Evolutionary conservation across 306 rosid species (phyloP), one percentile per base, ranked within the genome.

Genomic region (Geum urbanum): DNA sequence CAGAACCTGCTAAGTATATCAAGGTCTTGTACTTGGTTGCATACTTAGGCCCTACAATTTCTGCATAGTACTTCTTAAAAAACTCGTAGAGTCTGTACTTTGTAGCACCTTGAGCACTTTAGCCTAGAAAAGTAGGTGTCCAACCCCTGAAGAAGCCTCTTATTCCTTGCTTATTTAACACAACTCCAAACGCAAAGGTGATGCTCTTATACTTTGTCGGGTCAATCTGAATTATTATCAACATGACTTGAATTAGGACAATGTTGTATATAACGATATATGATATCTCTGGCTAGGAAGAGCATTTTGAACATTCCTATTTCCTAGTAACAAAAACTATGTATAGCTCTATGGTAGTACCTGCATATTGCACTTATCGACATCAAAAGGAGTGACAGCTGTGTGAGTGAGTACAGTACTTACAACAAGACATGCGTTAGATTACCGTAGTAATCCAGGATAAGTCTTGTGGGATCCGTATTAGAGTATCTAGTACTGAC

Each of bases 291-390:
- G 2, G 32, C 32, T 27, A 27, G 32, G 32, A 27, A 27, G 32
- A 27, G 32, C 32, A 27, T 27, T 27, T 27, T 27, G 32, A 27
- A 27, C 32, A 27, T 27, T 27, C 32, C 32, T 27, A 27, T 27
- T 27, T 27, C 32, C 32, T 27, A 27, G 1, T 27, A 27, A 27
- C 32, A 27, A 27, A 27, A 27, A 27, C 32, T 27, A 27, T 27
- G 32, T 2, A 27, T 27, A 57, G 35, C 40, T 11, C 13, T 5
- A 24, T 1, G 62, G 8, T 56, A 12, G 39, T 20, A 86, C 97
- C 91, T 91, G 97, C 97, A 89, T 91, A 72, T 89, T 89, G 82
- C 97, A 91, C 83, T 91, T 91, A 81, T 88, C 80, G 20, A 91
- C 76, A 72, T 91, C 97, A 13, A 85, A 68, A 63, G 97, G 97